phyloP scores from a whole-genome alignment of 1,139 yeast genomes.

The Entelexis paramagnoliae region DNA sequence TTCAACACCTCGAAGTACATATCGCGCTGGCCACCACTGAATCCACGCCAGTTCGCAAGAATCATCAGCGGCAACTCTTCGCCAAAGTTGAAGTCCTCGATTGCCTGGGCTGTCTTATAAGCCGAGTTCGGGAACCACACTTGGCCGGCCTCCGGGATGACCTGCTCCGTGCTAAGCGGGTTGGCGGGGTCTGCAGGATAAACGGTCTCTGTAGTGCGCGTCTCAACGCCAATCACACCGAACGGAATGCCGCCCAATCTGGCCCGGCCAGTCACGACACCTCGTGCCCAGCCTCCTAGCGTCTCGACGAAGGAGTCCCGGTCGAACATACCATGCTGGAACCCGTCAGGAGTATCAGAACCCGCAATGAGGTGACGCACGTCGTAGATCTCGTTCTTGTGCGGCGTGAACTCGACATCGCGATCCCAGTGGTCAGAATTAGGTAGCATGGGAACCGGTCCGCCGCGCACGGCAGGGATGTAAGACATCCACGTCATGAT shows the following conservation, averaged over 20 bases:
- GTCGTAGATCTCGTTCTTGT: constrained; percentile 65
- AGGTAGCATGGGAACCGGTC: constrained; percentile 79
- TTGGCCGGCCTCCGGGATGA: constrained; percentile 94
- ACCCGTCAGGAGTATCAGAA: constrained; percentile 49
- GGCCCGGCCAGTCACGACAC: constrained; percentile 98
- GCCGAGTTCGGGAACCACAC: constrained; percentile 99
- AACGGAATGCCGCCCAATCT: constrained; percentile 97
- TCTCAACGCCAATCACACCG: constrained; percentile 96
- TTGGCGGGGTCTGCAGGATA: constrained; percentile 98
- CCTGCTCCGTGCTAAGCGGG: constrained; percentile 80
- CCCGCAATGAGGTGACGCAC: constrained; percentile 95
- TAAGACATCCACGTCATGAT: constrained; percentile 95
- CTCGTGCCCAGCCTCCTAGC: constrained; percentile 96
- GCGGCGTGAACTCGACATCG: constrained; percentile 72
- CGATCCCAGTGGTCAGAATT: constrained; percentile 80
- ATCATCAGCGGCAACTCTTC: constrained; percentile 96
- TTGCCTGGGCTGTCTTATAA: constrained; percentile 97
- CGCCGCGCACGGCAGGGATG: constrained; percentile 79
- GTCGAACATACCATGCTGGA: constrained; percentile 83
- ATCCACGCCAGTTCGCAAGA: constrained; percentile 98
- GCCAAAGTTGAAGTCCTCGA: constrained; percentile 93
- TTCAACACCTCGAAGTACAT: constrained; percentile 97
- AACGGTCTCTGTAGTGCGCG: constrained; percentile 76
- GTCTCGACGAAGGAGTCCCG: constrained; percentile 91
- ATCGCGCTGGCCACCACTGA: constrained; percentile 99